Base-by-base conservation (phyloP, 257 asterid species). In the Fraxinus pennsylvanica region DNA sequence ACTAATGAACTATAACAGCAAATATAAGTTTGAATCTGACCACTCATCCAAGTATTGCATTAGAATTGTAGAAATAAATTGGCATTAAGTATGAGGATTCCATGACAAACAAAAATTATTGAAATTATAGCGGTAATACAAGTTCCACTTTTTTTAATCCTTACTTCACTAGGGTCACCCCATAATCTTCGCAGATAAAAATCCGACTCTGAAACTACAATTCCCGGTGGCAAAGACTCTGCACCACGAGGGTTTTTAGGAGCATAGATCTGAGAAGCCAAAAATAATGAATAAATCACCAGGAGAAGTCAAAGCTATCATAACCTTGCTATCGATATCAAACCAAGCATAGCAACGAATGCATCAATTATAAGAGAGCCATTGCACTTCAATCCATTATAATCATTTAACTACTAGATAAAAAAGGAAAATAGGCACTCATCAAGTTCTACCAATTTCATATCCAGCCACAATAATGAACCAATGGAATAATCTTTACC, bases 211-310 rank as follows among this genome's bases (percentile, higher is more conserved):
- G 98, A 74, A 73, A 93, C 99, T 81, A 96, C 92, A 78, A 96
- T 96, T 78, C 97, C 98, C 6, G 99, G 98, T 15, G 99, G 98
- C 83, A 96, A 90, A 65, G 97, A 81, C 83, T 96, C 97, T n/a
- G 99, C 97, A 80, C 99, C 99, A 65, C 90, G 97, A 68, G 99
- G 99, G 85, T 96, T 96, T 77, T 97, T 85, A 36, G 98, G 98
- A 81, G 90, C 99, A 86, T 85, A 88, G 68, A 96, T 86, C 99
- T 96, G 90, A 68, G 76, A 79, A 30, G 39, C 29, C 54, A 68
- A 68, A 54, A 32, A 72, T 13, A 50, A 77, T 66, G 59, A 39
- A 70, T 76, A 68, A 32, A 45, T 50, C 50, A 75, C 33, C 29
- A 59, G 17, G 41, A 38, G 17, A 45, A 38, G 71, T 35, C 9